These are phyloP conservation scores for Albugo candida DNA, from an alignment of 352 stramenopile genomes.

Conservation along the genomic window DNA sequence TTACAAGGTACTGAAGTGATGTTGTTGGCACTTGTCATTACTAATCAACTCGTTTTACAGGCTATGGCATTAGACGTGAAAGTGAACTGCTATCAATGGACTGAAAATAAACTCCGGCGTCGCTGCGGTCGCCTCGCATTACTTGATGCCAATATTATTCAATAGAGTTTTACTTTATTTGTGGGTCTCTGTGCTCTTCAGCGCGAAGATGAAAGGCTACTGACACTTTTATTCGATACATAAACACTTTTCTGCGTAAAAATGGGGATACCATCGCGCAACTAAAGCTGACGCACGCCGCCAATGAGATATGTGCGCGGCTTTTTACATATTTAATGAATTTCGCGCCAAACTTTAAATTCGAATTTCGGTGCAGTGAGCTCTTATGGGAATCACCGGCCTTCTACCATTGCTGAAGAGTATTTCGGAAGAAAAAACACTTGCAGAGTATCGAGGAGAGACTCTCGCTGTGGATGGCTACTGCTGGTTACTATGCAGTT, in stretches of 20 bases:
- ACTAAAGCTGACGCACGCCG: too few species aligned
- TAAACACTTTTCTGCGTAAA: too few species aligned
- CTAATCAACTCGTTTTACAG: neutral
- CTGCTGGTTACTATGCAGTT: constrained; percentile 29
- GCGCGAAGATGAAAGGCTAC: neutral
- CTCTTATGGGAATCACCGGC: constrained; percentile 17
- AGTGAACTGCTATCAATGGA: constrained; percentile 74
- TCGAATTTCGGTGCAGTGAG: too few species aligned
- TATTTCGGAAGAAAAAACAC: constrained; percentile 35
- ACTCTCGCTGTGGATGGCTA: constrained; percentile 69
- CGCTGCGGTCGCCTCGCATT: constrained; percentile 54
- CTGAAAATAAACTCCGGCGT: constrained; percentile 38
- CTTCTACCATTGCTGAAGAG: constrained; percentile 46
- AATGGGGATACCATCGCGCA: too few species aligned
- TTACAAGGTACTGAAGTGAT: constrained; percentile 14
- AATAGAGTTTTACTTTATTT: constrained; percentile 1
- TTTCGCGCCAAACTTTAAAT: too few species aligned
- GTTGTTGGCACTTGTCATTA: neutral
- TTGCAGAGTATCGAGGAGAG: constrained; percentile 30
- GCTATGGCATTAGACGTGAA: constrained; percentile 72
- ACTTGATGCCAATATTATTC: constrained; percentile 55
- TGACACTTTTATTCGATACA: too few species aligned
- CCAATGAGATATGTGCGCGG: too few species aligned
- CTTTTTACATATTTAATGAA: too few species aligned
- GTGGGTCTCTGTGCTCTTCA: neutral